A percentile compares a stretch with the other conserved stretches of the same genome.
phyloP scores from a whole-genome alignment of 2,329 filamentous ascomycete species.

The Stagonosporopsis cucurbitacearum region DNA sequence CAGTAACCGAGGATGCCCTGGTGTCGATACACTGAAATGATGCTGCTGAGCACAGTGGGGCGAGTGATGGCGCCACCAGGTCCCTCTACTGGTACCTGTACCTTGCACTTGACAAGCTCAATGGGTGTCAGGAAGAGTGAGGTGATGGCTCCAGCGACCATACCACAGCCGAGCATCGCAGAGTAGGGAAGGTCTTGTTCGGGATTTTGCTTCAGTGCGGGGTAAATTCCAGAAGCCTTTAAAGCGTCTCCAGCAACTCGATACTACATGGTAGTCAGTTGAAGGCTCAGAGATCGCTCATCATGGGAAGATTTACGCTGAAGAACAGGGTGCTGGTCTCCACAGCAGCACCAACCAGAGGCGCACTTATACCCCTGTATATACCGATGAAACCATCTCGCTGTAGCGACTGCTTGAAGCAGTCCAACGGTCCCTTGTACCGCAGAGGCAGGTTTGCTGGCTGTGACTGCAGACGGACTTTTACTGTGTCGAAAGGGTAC shows the following conservation, averaged over 20 bases:
- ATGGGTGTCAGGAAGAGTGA: slow-evolving; percentile 92
- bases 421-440: slow-evolving; percentile 89
- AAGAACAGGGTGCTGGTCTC: slow-evolving; percentile 94
- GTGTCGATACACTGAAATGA: slow-evolving; percentile 79
- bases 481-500: slow-evolving; percentile 98
- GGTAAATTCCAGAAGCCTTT: slow-evolving; percentile 63
- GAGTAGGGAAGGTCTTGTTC: slow-evolving; percentile 71
- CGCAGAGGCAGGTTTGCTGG: slow-evolving; percentile 80
- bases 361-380: slow-evolving; percentile 92
- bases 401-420: slow-evolving; percentile 84
- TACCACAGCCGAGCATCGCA: slow-evolving; percentile 79
- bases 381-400: slow-evolving; percentile 80
- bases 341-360: slow-evolving; percentile 85
- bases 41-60: slow-evolving; percentile 72
- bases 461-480: slow-evolving; percentile 96
- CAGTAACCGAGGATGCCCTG: slow-evolving; percentile 89
- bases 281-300: neutral
- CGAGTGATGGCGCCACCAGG: slow-evolving; percentile 52
- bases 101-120: slow-evolving; percentile 97
- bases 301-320: slow-evolving; percentile 59
- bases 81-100: slow-evolving; percentile 73
- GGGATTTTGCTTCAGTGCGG: slow-evolving; percentile 54
- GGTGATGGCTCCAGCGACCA: slow-evolving; percentile 85
- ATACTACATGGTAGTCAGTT: slow-evolving; percentile 49
- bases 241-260: slow-evolving; percentile 62